Percentiles rank a stretch among this genome's conserved stretches.
phyloP scores from a whole-genome alignment of 2,329 filamentous ascomycete genomes.

The Aspergillus sp. region DNA sequence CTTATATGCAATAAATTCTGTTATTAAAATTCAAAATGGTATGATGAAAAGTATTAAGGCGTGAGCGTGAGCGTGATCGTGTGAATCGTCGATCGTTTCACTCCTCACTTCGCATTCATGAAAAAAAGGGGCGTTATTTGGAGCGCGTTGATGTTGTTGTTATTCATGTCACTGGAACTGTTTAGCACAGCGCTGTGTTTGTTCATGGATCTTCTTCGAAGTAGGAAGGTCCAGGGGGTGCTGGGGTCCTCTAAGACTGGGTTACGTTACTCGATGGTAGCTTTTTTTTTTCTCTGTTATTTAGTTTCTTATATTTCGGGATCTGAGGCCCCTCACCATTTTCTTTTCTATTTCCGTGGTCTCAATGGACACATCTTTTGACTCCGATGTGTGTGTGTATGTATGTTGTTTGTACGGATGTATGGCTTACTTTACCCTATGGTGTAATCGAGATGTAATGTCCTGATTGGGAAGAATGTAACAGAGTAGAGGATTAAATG shows the following conservation, averaged over 20 bases:
- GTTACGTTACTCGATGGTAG: not conserved
- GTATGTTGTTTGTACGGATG: not conserved
- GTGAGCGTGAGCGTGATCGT: not conserved
- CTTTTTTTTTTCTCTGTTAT: not conserved
- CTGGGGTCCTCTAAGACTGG: not conserved
- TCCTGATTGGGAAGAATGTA: not conserved
- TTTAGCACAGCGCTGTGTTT: too few relatives aligned
- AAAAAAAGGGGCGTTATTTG: not conserved
- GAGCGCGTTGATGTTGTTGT: not conserved
- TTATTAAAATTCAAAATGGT: not conserved
- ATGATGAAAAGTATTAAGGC: not conserved
- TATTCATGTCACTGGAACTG: too few relatives aligned
- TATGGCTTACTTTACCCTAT: not conserved
- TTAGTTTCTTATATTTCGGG: not conserved
- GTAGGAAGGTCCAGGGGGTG: not conserved
- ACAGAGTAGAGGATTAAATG: not conserved
- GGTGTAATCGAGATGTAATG: not conserved
- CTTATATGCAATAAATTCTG: not conserved
- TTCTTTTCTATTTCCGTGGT: not conserved
- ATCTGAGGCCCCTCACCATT: not conserved
- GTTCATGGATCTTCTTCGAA: too few relatives aligned
- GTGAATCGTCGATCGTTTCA: not conserved
- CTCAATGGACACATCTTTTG: not conserved
- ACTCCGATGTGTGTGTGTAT: not conserved
- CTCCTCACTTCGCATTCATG: not conserved